Evolutionary conservation across 495 filamentous ascomycete species (phyloP).

Genomic region (Durotheca rogersii): DNA sequence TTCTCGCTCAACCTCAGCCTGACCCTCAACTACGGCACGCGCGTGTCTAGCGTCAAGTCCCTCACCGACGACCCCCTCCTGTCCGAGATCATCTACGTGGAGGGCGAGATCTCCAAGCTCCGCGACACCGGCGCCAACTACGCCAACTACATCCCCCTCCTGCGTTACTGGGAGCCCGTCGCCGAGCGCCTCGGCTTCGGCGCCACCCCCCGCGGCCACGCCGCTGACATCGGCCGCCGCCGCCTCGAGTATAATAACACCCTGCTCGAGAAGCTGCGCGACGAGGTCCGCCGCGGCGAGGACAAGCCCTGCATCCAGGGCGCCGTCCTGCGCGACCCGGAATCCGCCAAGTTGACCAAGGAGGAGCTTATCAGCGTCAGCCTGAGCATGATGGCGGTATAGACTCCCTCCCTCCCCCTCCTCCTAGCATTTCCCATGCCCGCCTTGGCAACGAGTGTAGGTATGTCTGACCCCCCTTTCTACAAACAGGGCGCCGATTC

Average conservation of each 20-base stretch:
- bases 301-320: constrained; percentile 72
- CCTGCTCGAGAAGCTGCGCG: constrained; percentile 60
- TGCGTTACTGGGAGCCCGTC: constrained; percentile 55
- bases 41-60: constrained; percentile 55
- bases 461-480: no score
- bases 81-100: constrained; percentile 63
- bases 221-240: constrained; percentile 56
- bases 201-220: constrained; percentile 39
- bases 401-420: neutral
- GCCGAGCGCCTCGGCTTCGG: constrained; percentile 10
- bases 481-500: constrained; percentile 17
- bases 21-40: constrained; percentile 66
- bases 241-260: constrained; percentile 59
- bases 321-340: constrained; percentile 66
- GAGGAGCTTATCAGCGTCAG: constrained; percentile 72
- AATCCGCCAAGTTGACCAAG: constrained; percentile 52
- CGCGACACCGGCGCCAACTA: constrained; percentile 68
- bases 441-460: no score
- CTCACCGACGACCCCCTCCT: constrained; percentile 57
- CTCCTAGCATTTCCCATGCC: neutral
- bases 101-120: constrained; percentile 63
- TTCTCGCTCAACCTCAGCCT: constrained; percentile 67
- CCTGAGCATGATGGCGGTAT: constrained; percentile 63
- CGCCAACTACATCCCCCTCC: constrained; percentile 67
- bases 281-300: constrained; percentile 58